These are phyloP conservation scores for Knoxdaviesia capensis DNA, from an alignment of 2,329 filamentous ascomycete genomes.

Conservation along the genomic window DNA sequence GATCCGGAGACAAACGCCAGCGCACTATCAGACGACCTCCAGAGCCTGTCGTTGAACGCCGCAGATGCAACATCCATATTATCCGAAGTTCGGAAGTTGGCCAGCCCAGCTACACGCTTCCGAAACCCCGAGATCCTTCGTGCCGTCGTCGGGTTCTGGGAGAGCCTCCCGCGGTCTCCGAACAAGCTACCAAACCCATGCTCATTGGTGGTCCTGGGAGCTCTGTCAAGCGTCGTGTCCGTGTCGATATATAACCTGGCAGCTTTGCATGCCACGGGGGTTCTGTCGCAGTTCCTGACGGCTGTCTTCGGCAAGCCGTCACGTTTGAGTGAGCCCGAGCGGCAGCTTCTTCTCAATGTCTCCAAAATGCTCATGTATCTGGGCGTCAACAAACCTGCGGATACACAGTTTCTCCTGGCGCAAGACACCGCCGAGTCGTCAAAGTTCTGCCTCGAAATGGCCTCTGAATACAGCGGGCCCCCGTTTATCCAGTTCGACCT, in stretches of 20 bases:
- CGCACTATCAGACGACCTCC: not conserved
- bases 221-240: slow-evolving; percentile 34
- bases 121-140: slow-evolving; percentile 43
- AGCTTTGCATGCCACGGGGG: slow-evolving; percentile 51
- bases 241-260: slow-evolving; percentile 50
- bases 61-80: slow-evolving; percentile 1
- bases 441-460: slow-evolving; percentile 52
- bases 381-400: slow-evolving; percentile 62
- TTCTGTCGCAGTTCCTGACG: slow-evolving; percentile 45
- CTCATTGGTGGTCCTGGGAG: slow-evolving; percentile 45
- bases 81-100: slow-evolving; percentile 20
- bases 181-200: slow-evolving; percentile 25
- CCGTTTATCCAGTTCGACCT: slow-evolving; percentile 89
- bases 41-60: no score
- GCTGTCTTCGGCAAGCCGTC: slow-evolving; percentile 32
- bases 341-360: slow-evolving; percentile 39
- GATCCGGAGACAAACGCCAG: slow-evolving; percentile 1
- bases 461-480: slow-evolving; percentile 55
- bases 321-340: slow-evolving; percentile 32
- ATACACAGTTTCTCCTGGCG: slow-evolving; percentile 55
- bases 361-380: slow-evolving; percentile 51
- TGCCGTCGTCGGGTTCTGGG: slow-evolving; percentile 43
- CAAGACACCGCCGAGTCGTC: slow-evolving; percentile 31
- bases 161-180: slow-evolving; percentile 31
- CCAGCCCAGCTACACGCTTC: slow-evolving; percentile 30